phyloP scores from a whole-genome alignment of 139 green algal species.

The Mychonastes homosphaera region DNA sequence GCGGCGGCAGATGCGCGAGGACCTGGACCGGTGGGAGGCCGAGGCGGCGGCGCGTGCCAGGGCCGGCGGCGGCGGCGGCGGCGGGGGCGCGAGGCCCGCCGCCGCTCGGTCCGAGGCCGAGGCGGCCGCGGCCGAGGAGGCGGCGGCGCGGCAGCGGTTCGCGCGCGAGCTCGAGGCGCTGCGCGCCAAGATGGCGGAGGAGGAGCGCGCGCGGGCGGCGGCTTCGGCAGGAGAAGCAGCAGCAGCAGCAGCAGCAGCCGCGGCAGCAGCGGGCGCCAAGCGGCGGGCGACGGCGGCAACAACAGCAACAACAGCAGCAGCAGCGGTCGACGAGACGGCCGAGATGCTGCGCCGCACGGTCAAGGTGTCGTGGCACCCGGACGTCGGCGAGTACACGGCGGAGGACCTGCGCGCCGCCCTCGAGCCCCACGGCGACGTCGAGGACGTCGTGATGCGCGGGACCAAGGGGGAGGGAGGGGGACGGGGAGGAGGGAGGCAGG shows the following conservation, averaged over 20 bases:
- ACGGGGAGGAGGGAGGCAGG: too few species aligned
- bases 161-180: constrained; percentile 53
- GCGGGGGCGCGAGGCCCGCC: too few species aligned
- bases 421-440: too few species aligned
- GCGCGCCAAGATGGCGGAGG: constrained; percentile 25
- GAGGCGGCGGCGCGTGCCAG: constrained; percentile 29
- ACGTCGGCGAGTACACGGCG: constrained; percentile 15
- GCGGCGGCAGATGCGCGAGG: constrained; percentile 60
- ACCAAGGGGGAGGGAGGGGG: too few species aligned
- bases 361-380: constrained; percentile 46
- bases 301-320: constrained; percentile 12
- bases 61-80: neutral
- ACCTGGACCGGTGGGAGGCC: constrained; percentile 63
- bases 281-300: constrained; percentile 13
- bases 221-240: constrained; percentile 11
- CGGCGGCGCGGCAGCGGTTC: neutral
- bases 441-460: too few species aligned
- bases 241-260: constrained; percentile 16
- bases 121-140: neutral
- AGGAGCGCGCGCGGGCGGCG: constrained; percentile 9
- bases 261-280: constrained; percentile 1
- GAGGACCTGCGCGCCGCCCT: too few species aligned
- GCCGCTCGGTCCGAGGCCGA: neutral
- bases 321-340: constrained; percentile 18
- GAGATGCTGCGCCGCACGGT: constrained; percentile 41